Evolutionary conservation across 257 asterid genomes (phyloP).

Genomic region (Linaria vulgaris): DNA sequence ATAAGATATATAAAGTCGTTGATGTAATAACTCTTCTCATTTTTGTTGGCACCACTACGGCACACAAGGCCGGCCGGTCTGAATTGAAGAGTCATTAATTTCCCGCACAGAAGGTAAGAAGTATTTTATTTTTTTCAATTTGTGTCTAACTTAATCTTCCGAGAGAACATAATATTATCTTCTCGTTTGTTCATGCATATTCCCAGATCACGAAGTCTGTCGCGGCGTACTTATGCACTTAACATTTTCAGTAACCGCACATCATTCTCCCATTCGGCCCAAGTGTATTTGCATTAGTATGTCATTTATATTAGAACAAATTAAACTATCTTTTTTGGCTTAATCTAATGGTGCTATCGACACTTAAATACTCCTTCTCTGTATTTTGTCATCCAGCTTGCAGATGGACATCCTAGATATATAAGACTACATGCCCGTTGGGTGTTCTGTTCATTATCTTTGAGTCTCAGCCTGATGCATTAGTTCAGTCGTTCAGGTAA

Average conservation of each 20-base stretch:
- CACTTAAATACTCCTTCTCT: neutral
- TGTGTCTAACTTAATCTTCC: too few species aligned
- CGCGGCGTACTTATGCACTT: conserved; percentile 59
- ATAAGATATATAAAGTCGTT: too few species aligned
- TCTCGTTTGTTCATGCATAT: neutral
- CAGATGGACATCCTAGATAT: conserved; percentile 69
- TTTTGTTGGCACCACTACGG: too few species aligned
- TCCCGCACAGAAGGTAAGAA: conserved; percentile 67
- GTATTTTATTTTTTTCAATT: neutral
- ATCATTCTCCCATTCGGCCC: neutral
- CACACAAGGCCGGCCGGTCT: too few species aligned
- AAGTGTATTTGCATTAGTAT: neutral
- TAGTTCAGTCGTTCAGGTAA: conserved; percentile 89
- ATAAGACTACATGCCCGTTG: conserved; percentile 67
- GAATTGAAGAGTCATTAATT: conserved; percentile 63
- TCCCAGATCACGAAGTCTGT: conserved; percentile 58
- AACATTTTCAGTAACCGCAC: neutral
- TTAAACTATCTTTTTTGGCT: neutral
- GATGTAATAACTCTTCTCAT: too few species aligned
- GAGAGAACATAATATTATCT: neutral
- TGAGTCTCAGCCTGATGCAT: conserved; percentile 88
- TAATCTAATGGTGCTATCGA: neutral
- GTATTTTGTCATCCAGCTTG: conserved; percentile 48
- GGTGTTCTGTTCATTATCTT: conserved; percentile 78
- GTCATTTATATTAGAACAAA: neutral